These are phyloP conservation scores for Plasmodium cynomolgi DNA, from an alignment of 169 alveolate genomes.

Conservation along the genomic window DNA sequence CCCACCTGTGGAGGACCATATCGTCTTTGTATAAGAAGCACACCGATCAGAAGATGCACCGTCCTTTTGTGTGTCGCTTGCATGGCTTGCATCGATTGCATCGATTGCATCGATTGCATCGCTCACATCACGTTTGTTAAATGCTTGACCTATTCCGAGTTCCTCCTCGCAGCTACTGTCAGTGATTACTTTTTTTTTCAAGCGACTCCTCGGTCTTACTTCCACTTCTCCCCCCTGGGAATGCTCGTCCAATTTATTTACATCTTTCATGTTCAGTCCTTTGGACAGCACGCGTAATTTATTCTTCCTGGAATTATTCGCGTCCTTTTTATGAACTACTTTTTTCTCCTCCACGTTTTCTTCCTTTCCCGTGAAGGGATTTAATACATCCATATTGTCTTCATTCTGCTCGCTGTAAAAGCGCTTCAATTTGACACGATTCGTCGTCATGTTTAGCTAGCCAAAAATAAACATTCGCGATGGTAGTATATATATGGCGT, in stretches of 20 bases:
- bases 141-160: neutral
- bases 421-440: conserved; percentile 13
- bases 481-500: neutral
- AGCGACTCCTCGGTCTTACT: conserved; percentile 1
- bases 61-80: neutral
- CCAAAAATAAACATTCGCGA: neutral
- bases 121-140: neutral
- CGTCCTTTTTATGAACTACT: neutral
- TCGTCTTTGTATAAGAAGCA: neutral
- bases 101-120: neutral
- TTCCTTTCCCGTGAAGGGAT: neutral
- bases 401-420: neutral
- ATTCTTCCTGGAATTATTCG: conserved; percentile 3
- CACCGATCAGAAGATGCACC: neutral
- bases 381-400: neutral
- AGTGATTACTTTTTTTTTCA: neutral
- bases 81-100: neutral
- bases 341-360: conserved; percentile 6
- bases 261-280: conserved; percentile 20
- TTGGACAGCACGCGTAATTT: conserved; percentile 23
- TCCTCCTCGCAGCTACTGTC: neutral
- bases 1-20: neutral
- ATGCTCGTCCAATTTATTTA: conserved; percentile 8
- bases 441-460: neutral
- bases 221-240: neutral